phyloP scores from a whole-genome alignment of 2,329 filamentous ascomycete genomes.

The Microcyclosporella mali region DNA sequence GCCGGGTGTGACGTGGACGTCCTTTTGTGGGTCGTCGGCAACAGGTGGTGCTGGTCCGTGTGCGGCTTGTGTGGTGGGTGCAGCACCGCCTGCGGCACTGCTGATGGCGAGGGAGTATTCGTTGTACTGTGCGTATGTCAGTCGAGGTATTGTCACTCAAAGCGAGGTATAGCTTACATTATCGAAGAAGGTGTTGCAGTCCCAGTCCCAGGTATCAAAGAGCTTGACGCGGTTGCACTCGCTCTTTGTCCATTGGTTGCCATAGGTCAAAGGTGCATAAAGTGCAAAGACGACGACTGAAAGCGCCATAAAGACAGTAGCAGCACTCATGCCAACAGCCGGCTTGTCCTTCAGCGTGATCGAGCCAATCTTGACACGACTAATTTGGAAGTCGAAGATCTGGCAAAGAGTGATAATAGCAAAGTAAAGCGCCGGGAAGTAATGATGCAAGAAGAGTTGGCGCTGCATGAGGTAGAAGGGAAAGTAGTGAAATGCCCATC shows the following conservation, averaged over 20 bases:
- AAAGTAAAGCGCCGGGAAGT: conserved; percentile 95
- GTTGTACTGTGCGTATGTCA: conserved; percentile 24
- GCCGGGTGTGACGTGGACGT: conserved; percentile 32
- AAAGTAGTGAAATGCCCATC: conserved; percentile 98
- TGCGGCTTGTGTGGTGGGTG: conserved; percentile 24
- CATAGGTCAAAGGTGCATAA: conserved; percentile 86
- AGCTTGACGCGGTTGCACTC: conserved; percentile 85
- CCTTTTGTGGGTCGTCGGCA: conserved; percentile 32
- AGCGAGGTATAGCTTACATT: conserved; percentile 58
- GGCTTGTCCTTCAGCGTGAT: conserved; percentile 58
- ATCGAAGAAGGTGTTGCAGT: conserved; percentile 88
- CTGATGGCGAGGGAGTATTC: conserved; percentile 28
- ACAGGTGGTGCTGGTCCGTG: conserved; percentile 31
- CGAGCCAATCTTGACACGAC: conserved; percentile 54
- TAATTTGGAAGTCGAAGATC: conserved; percentile 76
- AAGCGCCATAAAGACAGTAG: conserved; percentile 66
- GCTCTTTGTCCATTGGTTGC: conserved; percentile 84
- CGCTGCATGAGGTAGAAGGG: conserved; percentile 98
- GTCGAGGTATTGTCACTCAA: too few relatives aligned
- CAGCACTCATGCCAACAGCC: conserved; percentile 66
- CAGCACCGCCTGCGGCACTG: conserved; percentile 17
- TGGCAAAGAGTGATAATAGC: conserved; percentile 85
- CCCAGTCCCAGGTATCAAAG: conserved; percentile 88
- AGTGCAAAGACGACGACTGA: conserved; percentile 71
- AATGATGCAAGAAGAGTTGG: conserved; percentile 97